Evolutionary conservation across 2,329 filamentous ascomycete genomes (phyloP).

Genomic region (Colletotrichum phormii): DNA sequence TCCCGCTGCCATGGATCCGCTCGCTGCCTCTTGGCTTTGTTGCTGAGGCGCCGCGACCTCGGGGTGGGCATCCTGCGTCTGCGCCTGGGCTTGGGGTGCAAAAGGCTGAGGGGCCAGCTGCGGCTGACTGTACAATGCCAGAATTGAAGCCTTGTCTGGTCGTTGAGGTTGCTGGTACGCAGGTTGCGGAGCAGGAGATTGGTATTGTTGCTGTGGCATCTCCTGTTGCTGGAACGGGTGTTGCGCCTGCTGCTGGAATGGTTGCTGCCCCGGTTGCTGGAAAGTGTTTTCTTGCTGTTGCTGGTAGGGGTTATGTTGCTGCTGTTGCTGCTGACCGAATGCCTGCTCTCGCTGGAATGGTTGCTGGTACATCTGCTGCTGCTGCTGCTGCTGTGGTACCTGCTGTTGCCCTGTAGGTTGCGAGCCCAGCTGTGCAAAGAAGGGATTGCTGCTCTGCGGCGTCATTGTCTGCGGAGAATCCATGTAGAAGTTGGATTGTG

Average conservation of each 20-base stretch:
- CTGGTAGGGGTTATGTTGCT: slow-evolving; percentile 40
- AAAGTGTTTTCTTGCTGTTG: slow-evolving; percentile 41
- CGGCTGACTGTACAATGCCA: slow-evolving; percentile 78
- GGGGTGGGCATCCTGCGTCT: slow-evolving; percentile 34
- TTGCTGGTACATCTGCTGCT: slow-evolving; percentile 41
- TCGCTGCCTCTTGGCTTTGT: slow-evolving; percentile 1
- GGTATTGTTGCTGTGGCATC: slow-evolving; percentile 41
- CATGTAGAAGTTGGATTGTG: slow-evolving; percentile 56
- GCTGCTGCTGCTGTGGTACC: slow-evolving; percentile 29
- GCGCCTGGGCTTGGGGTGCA: slow-evolving; percentile 43
- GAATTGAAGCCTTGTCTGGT: slow-evolving; percentile 78
- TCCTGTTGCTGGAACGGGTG: slow-evolving; percentile 39
- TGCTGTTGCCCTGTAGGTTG: slow-evolving; percentile 38
- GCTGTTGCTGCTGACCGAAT: slow-evolving; percentile 41
- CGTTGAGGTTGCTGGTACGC: slow-evolving; percentile 53
- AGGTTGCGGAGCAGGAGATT: slow-evolving; percentile 44
- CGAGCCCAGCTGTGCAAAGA: slow-evolving; percentile 41
- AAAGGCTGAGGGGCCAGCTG: slow-evolving; percentile 58
- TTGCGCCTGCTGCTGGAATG: slow-evolving; percentile 42
- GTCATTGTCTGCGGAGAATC: slow-evolving; percentile 42
- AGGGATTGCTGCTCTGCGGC: slow-evolving; percentile 44
- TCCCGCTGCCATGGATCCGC: slow-evolving; percentile 44
- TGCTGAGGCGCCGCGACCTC: slow-evolving; percentile 36
- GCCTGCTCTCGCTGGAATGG: slow-evolving; percentile 39
- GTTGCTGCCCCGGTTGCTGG: slow-evolving; percentile 43